These are phyloP conservation scores for Trametes versicolor DNA, from an alignment of 1,284 basidiomycete species.

Conservation along the genomic window DNA sequence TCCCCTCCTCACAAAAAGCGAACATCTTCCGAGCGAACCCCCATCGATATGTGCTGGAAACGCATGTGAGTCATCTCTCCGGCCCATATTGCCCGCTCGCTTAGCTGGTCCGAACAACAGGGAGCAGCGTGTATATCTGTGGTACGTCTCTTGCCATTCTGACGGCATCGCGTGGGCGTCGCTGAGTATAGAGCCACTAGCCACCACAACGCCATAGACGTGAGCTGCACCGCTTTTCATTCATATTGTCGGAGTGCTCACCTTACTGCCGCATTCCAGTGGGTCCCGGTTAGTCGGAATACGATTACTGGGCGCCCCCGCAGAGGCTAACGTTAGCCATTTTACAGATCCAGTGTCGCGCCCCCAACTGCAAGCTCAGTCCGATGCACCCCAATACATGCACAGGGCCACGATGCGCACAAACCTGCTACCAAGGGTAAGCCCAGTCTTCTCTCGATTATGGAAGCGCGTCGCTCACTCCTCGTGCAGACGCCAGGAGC, in stretches of 20 bases:
- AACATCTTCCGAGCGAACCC: background rate
- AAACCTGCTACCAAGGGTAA: conserved; percentile 9
- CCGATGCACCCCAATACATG: conserved; percentile 9
- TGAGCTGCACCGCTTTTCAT: background rate
- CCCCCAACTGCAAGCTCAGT: conserved; percentile 9
- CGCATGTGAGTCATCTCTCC: conserved; percentile 10
- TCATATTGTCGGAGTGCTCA: conserved; percentile 1
- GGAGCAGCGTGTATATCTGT: conserved; percentile 13
- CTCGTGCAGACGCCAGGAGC: background rate
- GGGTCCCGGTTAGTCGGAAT: conserved; percentile 2
- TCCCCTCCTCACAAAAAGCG: background rate
- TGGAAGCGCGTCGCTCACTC: background rate
- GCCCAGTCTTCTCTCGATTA: background rate
- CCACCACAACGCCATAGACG: conserved; percentile 10
- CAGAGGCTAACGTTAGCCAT: background rate
- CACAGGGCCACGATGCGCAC: background rate
- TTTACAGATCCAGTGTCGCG: conserved; percentile 2
- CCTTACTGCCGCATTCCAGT: background rate
- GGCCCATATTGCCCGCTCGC: background rate
- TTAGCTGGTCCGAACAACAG: background rate
- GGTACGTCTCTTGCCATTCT: background rate
- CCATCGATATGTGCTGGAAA: conserved; percentile 11
- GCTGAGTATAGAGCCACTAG: background rate
- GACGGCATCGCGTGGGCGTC: background rate
- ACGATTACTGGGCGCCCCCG: background rate